phyloP scores from a whole-genome alignment of 176 grass and related monocot species.

The Carex parvula region DNA sequence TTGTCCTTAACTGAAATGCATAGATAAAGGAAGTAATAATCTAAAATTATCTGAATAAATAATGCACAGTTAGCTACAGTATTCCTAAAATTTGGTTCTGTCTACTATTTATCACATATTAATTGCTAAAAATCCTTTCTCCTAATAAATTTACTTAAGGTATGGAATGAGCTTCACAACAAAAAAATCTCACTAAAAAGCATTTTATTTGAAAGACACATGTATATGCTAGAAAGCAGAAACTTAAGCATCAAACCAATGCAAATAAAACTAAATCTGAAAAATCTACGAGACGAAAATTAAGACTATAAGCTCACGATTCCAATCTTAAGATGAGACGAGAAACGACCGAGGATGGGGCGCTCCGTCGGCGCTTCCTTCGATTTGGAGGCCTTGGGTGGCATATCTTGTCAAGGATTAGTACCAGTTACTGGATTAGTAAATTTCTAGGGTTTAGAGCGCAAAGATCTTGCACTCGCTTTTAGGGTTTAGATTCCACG shows the following conservation, averaged over 20 bases:
- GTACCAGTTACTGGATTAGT: neutral
- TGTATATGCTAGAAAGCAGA: neutral
- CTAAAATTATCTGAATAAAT: neutral
- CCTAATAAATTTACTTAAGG: neutral
- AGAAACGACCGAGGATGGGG: constrained; percentile 94
- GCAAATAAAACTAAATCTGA: neutral
- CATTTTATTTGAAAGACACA: neutral
- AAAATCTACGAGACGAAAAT: neutral
- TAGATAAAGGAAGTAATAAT: neutral
- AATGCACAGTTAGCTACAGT: neutral
- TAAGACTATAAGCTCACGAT: constrained; percentile 44
- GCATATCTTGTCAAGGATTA: constrained; percentile 36
- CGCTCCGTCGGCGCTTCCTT: constrained; percentile 72
- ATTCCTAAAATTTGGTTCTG: neutral
- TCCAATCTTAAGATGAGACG: constrained; percentile 98
- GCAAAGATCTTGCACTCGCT: neutral
- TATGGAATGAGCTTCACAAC: neutral
- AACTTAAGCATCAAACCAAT: neutral
- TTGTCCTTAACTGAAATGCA: neutral
- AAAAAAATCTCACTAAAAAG: neutral
- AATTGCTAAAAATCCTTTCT: neutral
- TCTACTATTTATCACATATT: neutral
- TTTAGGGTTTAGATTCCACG: constrained; percentile 19
- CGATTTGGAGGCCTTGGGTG: constrained; percentile 85
- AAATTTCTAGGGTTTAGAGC: constrained; percentile 1